These are phyloP conservation scores for Leishmania braziliensis DNA, from an alignment of 208 protist species.

Conservation along the genomic window DNA sequence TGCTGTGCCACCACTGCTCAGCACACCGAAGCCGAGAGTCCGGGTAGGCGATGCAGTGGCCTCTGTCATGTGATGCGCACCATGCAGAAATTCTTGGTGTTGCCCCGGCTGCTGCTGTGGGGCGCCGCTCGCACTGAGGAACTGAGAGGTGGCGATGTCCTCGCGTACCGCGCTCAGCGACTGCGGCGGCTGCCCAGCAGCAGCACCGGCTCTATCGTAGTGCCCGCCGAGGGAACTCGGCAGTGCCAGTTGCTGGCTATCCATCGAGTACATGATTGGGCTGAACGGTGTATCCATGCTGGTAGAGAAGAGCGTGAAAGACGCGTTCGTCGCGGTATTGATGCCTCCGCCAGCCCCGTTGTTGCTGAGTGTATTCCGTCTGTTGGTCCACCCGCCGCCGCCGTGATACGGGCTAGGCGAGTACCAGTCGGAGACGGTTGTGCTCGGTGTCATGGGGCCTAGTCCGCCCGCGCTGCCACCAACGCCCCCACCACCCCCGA, in stretches of 20 bases:
- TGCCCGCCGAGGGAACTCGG: constrained; percentile 15
- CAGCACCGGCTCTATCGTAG: constrained; percentile 5
- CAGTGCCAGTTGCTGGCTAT: constrained; percentile 38
- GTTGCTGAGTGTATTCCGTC: background rate
- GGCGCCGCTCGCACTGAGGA: background rate
- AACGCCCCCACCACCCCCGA: background rate
- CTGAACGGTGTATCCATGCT: constrained; percentile 85
- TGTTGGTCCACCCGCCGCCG: background rate
- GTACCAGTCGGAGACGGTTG: constrained; percentile 23
- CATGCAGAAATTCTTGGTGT: constrained; percentile 1
- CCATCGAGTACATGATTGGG: constrained; percentile 87
- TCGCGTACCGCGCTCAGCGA: constrained; percentile 25
- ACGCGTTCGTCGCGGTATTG: constrained; percentile 35
- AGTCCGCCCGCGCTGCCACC: background rate
- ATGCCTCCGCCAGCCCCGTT: background rate
- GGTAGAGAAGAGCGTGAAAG: constrained; percentile 78
- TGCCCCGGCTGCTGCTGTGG: background rate
- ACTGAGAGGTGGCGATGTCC: background rate
- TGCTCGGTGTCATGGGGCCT: constrained; percentile 20
- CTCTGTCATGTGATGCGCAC: constrained; percentile 4
- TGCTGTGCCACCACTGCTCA: background rate
- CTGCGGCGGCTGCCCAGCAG: constrained; percentile 10
- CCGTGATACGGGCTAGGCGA: constrained; percentile 19
- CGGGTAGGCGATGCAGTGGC: background rate
- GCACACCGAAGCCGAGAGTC: background rate